Percentiles rank a stretch among this genome's conserved stretches.
phyloP scores from a whole-genome alignment of 2,329 filamentous ascomycete species.

The Hypomyces rosellus region DNA sequence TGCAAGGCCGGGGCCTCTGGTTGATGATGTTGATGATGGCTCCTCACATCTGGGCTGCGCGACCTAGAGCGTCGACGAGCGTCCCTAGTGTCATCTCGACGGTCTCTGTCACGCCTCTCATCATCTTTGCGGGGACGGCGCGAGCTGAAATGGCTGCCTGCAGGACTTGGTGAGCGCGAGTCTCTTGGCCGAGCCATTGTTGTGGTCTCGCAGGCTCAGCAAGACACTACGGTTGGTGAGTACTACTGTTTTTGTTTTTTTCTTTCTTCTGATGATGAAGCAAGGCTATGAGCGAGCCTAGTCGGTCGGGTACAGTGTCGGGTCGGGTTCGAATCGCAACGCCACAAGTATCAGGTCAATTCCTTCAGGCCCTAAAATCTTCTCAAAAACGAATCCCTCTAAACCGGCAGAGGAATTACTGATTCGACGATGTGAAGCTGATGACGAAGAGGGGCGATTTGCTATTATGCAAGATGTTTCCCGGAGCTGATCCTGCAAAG shows the following conservation, averaged over 20 bases:
- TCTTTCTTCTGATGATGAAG: not conserved
- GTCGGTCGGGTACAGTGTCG: not conserved
- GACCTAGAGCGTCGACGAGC: conserved; percentile 53
- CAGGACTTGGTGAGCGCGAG: conserved; percentile 86
- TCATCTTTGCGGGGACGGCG: conserved; percentile 61
- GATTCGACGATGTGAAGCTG: not conserved
- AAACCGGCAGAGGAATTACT: not conserved
- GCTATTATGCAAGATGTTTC: not conserved
- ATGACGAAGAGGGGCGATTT: conserved; percentile 4
- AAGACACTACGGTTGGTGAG: conserved; percentile 34
- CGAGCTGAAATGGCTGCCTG: conserved; percentile 74
- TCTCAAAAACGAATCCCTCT: not conserved
- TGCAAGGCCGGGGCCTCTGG: conserved; percentile 10
- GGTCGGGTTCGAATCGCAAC: not conserved
- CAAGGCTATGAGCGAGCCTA: not conserved
- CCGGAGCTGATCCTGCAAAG: not conserved
- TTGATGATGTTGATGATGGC: not conserved
- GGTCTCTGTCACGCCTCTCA: conserved; percentile 48
- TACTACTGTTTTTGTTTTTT: conserved; percentile 27
- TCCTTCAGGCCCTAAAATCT: not conserved
- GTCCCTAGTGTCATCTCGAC: conserved; percentile 44
- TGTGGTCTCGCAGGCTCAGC: conserved; percentile 36
- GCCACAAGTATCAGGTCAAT: not conserved
- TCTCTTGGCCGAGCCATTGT: conserved; percentile 59
- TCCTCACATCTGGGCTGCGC: conserved; percentile 57